Evolutionary conservation across 225 moss, liverwort and hornwort species (phyloP).

Genomic region (Polytrichum commune): DNA sequence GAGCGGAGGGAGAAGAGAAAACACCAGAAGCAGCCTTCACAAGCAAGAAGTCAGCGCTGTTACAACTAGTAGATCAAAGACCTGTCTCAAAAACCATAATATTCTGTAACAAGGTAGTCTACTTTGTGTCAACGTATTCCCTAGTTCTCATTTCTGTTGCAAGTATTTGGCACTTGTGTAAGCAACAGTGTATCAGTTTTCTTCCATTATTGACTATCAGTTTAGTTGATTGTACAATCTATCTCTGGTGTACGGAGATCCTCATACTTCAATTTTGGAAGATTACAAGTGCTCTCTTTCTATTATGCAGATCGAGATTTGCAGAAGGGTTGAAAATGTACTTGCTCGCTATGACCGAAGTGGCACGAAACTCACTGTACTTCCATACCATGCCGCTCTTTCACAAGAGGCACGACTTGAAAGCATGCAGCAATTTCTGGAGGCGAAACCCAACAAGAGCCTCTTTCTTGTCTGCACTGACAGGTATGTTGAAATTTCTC

Average conservation of each 20-base stretch:
- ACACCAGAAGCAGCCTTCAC: conserved; percentile 83
- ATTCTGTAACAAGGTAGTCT: conserved; percentile 90
- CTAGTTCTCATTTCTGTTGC: not conserved
- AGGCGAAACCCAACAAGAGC: conserved; percentile 59
- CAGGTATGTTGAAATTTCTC: conserved; percentile 44
- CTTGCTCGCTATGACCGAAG: conserved; percentile 75
- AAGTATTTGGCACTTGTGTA: not conserved
- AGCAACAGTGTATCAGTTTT: not conserved
- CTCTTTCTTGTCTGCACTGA: conserved; percentile 96
- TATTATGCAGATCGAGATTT: conserved; percentile 78
- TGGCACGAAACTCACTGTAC: conserved; percentile 67
- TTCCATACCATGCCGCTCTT: conserved; percentile 94
- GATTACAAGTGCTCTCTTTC: conserved; percentile 5
- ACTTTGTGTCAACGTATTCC: not conserved
- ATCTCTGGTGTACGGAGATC: too few species aligned
- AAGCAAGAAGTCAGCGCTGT: conserved; percentile 74
- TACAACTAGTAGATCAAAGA: conserved; percentile 83
- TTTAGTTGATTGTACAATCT: too few species aligned
- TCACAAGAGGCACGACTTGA: conserved; percentile 85
- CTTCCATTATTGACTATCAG: too few species aligned
- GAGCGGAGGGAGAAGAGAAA: conserved; percentile 80
- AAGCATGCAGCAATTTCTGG: conserved; percentile 84
- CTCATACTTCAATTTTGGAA: too few species aligned
- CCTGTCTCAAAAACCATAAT: conserved; percentile 90
- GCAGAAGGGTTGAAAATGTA: conserved; percentile 93